Conservation (phyloP, 495 filamentous ascomycete genomes). For the Massariosphaeria phaeospora region DNA sequence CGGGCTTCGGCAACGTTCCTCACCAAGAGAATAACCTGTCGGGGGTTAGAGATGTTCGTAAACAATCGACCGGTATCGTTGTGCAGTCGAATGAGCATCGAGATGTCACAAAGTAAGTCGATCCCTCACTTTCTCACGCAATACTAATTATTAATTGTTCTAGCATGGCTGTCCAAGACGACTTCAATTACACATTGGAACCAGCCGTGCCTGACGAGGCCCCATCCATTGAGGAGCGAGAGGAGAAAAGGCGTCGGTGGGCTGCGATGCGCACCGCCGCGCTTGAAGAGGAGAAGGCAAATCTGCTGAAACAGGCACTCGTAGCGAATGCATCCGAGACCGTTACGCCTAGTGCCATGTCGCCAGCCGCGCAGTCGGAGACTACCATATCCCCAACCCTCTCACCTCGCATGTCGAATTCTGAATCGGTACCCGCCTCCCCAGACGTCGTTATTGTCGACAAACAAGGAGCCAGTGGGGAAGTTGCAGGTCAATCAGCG, state of each 20-base stretch:
- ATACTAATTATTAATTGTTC: too few relatives aligned
- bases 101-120: too few relatives aligned
- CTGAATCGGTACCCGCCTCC: constrained; percentile 46
- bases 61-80: not conserved
- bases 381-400: constrained; percentile 31
- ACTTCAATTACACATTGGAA: not conserved
- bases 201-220: constrained; percentile 1
- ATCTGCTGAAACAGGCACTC: constrained; percentile 68
- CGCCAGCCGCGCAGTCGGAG: constrained; percentile 23
- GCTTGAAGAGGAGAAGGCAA: constrained; percentile 59
- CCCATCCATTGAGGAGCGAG: constrained; percentile 54
- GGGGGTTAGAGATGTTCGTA: too few relatives aligned
- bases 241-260: constrained; percentile 75
- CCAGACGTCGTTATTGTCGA: constrained; percentile 53
- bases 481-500: constrained; percentile 72
- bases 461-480: constrained; percentile 61
- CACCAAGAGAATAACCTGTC: not conserved
- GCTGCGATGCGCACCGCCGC: constrained; percentile 81
- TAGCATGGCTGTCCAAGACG: not conserved
- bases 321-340: constrained; percentile 55
- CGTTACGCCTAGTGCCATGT: constrained; percentile 51
- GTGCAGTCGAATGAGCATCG: too few relatives aligned
- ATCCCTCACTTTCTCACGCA: too few relatives aligned
- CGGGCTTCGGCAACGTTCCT: not conserved
- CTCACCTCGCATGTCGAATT: constrained; percentile 47